Evolutionary conservation across 2,329 filamentous ascomycete species (phyloP).

Genomic region (Aureobasidium namibiae): DNA sequence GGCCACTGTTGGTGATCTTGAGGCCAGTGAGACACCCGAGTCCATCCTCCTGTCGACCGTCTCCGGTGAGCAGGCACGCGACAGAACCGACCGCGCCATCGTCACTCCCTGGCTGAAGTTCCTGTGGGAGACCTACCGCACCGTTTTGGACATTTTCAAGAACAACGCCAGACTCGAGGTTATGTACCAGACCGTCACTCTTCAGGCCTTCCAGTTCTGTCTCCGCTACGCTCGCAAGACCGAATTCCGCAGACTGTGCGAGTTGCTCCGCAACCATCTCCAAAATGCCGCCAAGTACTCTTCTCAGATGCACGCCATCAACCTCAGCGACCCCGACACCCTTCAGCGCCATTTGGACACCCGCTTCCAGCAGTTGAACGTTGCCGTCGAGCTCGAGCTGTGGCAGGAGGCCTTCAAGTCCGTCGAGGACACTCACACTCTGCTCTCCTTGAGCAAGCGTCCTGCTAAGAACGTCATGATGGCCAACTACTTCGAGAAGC

Average conservation of each 20-base stretch:
- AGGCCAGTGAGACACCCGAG: constrained; percentile 95
- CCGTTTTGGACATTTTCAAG: constrained; percentile 94
- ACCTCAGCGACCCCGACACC: constrained; percentile 94
- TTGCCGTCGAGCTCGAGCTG: constrained; percentile 92
- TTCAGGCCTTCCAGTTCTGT: constrained; percentile 98
- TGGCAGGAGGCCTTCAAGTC: constrained; percentile 99
- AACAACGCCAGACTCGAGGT: constrained; percentile 97
- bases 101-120: constrained; percentile 99
- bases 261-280: constrained; percentile 95
- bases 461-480: constrained; percentile 99
- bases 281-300: constrained; percentile 99
- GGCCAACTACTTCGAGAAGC: constrained; percentile 99
- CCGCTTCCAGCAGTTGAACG: constrained; percentile 96
- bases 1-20: constrained; percentile 82
- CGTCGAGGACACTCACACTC: constrained; percentile 96
- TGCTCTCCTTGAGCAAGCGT: constrained; percentile 95
- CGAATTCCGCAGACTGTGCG: constrained; percentile 96
- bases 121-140: constrained; percentile 98
- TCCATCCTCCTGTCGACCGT: constrained; percentile 96
- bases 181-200: constrained; percentile 96
- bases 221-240: constrained; percentile 98
- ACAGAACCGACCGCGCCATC: constrained; percentile 94
- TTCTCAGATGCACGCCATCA: constrained; percentile 98
- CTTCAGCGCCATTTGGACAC: constrained; percentile 96
- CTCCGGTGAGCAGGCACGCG: constrained; percentile 92